phyloP scores from a whole-genome alignment of 495 filamentous ascomycete species.

The Xylaria curta region DNA sequence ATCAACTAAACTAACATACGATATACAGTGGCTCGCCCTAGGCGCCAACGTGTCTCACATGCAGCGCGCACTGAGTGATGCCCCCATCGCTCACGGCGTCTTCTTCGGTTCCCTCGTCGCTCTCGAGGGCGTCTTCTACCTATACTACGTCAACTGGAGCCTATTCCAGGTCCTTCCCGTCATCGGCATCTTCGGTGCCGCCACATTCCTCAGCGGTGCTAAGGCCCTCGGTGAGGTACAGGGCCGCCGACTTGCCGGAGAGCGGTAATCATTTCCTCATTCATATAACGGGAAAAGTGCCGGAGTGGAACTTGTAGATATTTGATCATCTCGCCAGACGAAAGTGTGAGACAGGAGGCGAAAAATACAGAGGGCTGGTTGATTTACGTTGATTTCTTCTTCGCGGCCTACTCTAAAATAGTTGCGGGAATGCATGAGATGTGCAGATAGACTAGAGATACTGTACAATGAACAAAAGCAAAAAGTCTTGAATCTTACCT shows the following conservation, averaged over 20 bases:
- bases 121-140: conserved; percentile 90
- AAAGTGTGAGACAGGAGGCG: conserved; percentile 7
- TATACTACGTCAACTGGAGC: conserved; percentile 94
- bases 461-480: conserved; percentile 9
- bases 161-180: conserved; percentile 88
- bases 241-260: conserved; percentile 78
- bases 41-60: conserved; percentile 88
- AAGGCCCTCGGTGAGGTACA: conserved; percentile 94
- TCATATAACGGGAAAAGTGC: not conserved
- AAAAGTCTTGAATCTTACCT: not conserved
- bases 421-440: conserved; percentile 1
- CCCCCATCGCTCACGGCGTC: conserved; percentile 77
- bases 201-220: conserved; percentile 86
- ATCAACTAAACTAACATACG: conserved; percentile 25
- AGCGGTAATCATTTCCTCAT: conserved; percentile 57
- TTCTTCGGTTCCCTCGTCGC: conserved; percentile 85
- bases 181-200: conserved; percentile 66
- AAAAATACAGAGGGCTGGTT: conserved; percentile 11
- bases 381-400: not conserved
- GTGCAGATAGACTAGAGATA: conserved; percentile 14
- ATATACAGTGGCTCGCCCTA: conserved; percentile 71
- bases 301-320: not conserved
- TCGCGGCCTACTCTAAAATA: not conserved
- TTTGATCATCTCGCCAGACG: not conserved
- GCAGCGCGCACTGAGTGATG: conserved; percentile 69